Evolutionary conservation across 805 yeast genomes (phyloP), one percentile per base, ranked within the genome.

Genomic region (Candida berthetii): DNA sequence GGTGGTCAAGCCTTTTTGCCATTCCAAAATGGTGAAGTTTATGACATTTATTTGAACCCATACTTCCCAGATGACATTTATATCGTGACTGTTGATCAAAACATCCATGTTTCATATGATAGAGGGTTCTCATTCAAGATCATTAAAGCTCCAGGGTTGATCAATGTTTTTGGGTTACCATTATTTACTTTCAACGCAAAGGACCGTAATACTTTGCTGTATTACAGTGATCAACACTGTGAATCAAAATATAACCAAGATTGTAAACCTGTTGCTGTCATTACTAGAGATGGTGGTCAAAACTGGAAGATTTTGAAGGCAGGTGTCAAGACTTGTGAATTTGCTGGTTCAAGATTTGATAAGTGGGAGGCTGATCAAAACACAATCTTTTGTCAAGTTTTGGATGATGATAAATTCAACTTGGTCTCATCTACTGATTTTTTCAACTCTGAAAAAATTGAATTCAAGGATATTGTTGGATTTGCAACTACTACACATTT

Each of bases 401-500:
- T 58, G n/a, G 57, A 58, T 17, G 49, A 45, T 5, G 61, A 55
- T 3, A 47, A 49, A 20, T 39, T 54, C n/a, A 49, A 58, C 18
- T 59, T 77, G 39, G 52, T 47, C 2, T 37, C 53, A 1, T 51
- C 60, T 1, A n/a, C 46, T 6, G 58, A 57, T 35, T 39, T 41
- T 7, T 57, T 55, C 24, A 17, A 33, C 7, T 38, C 44, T 4
- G 61, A 66, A 11, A 61, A 56, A 7, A 66, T 60, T 0, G 45
- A 72, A 3, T 80, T 82, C 50, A 80, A 80, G 2, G 64, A 71
- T 33, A 75, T 84, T 35, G 76, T 84, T 31, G 96, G 96, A 0
- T 81, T 78, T 52, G 90, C 95, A 9, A 63, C 78, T 9, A 79
- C 83, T 14, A 81, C 84, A 9, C 80, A 76, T 22, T 91, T 74